Conservation (phyloP, 495 filamentous ascomycete genomes). For the Aspergillus conjunctus region DNA sequence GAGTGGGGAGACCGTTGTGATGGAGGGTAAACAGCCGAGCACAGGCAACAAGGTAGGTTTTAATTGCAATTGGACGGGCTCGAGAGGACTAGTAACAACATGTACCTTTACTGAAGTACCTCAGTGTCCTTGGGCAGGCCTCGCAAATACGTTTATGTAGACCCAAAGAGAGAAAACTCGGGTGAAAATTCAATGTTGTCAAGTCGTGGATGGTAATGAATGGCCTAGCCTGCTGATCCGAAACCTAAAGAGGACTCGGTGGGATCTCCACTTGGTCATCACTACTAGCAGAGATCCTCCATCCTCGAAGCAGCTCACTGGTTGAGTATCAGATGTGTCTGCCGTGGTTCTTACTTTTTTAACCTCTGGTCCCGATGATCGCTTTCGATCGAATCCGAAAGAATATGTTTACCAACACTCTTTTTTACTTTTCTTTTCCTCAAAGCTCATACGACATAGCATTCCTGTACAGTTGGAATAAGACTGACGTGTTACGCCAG, state of each 20-base stretch:
- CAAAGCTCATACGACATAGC: too few relatives aligned
- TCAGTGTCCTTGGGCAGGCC: too few relatives aligned
- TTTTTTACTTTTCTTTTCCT: neutral
- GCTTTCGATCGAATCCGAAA: neutral
- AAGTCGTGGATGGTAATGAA: neutral
- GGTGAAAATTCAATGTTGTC: neutral
- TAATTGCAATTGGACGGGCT: neutral
- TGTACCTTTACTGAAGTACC: too few relatives aligned
- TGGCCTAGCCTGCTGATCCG: neutral
- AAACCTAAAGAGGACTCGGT: neutral
- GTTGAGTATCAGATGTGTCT: neutral
- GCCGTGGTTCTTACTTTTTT: neutral
- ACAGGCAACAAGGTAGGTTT: neutral
- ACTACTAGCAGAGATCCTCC: neutral
- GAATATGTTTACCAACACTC: neutral
- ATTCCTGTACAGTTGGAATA: too few relatives aligned
- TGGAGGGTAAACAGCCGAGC: conserved; percentile 1
- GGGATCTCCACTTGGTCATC: neutral
- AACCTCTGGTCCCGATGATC: neutral
- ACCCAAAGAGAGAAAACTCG: neutral
- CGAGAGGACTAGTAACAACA: too few relatives aligned
- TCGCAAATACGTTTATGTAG: too few relatives aligned
- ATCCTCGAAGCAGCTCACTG: neutral
- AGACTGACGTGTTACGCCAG: too few relatives aligned
- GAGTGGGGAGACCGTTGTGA: neutral